A percentile compares a stretch with the other conserved stretches of the same genome.
Conservation (phyloP, 768 basidiomycete genomes). For the Agaricus bisporus region DNA sequence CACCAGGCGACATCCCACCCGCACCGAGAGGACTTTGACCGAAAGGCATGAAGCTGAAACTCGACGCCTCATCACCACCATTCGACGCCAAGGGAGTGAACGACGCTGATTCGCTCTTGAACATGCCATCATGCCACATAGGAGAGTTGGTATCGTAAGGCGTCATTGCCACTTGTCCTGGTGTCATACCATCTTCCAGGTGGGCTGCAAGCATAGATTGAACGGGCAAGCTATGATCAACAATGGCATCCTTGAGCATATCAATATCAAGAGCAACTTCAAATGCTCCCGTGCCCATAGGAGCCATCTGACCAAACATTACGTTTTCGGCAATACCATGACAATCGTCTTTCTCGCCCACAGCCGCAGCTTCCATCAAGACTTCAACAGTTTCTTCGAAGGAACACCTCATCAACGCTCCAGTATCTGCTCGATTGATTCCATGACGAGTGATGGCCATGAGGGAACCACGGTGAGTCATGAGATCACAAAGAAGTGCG, state of each 20-base stretch:
- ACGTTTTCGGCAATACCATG: constrained; percentile 99
- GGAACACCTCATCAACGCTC: constrained; percentile 96
- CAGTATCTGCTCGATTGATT: constrained; percentile 98
- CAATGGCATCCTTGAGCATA: constrained; percentile 97
- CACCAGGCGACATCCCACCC: constrained; percentile 85
- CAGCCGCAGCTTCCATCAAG: constrained; percentile 96
- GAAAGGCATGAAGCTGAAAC: constrained; percentile 67
- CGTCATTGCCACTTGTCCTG: constrained; percentile 90
- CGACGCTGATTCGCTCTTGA: constrained; percentile 81
- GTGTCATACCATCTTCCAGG: constrained; percentile 85
- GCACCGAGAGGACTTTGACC: constrained; percentile 84
- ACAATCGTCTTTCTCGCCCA: constrained; percentile 97
- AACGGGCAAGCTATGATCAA: constrained; percentile 89
- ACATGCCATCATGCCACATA: constrained; percentile 68
- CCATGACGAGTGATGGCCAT: constrained; percentile 99
- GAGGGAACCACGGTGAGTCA: constrained; percentile 91
- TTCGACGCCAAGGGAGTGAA: constrained; percentile 94
- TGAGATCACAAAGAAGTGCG: constrained; percentile 93
- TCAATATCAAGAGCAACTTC: constrained; percentile 95
- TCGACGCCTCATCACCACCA: constrained; percentile 76
- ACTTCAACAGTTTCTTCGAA: constrained; percentile 99
- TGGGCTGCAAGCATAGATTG: constrained; percentile 75
- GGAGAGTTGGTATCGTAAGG: constrained; percentile 94
- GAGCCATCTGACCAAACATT: constrained; percentile 98
- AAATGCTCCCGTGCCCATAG: constrained; percentile 97